Percentiles rank a stretch among this genome's conserved stretches.
phyloP scores from a whole-genome alignment of 768 basidiomycete species.

The Mycena leptocephala region DNA sequence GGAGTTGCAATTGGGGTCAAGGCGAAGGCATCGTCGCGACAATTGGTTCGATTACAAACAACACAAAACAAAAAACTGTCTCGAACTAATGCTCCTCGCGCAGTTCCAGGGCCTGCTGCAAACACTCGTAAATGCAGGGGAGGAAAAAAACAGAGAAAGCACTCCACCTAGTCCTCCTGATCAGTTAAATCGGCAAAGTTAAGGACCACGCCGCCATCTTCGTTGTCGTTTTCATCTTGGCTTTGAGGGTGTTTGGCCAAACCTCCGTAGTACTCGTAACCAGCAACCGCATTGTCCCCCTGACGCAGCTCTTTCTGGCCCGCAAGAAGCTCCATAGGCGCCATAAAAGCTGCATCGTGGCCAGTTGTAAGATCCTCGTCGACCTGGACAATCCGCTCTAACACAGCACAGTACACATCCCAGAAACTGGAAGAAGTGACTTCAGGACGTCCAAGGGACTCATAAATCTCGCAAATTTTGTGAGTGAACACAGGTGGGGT shows the following conservation, averaged over 20 bases:
- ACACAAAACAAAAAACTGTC: no score
- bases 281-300: background rate
- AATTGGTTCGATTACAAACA: no score
- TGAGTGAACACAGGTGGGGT: no score
- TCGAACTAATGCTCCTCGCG: no score
- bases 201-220: background rate
- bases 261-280: background rate
- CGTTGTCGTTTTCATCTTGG: background rate
- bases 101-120: no score
- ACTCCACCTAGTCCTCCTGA: background rate
- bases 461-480: no score
- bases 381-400: background rate
- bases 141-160: background rate
- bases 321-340: background rate
- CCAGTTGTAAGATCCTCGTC: background rate
- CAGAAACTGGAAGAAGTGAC: no score
- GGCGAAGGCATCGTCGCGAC: no score
- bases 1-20: no score
- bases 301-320: background rate
- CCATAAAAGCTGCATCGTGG: background rate
- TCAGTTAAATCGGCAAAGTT: constrained; percentile 5
- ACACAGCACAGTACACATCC: no score
- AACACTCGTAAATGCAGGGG: no score
- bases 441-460: no score
- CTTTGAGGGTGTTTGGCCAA: background rate